phyloP scores from a whole-genome alignment of 495 filamentous ascomycete species.

The Penicillium herquei region DNA sequence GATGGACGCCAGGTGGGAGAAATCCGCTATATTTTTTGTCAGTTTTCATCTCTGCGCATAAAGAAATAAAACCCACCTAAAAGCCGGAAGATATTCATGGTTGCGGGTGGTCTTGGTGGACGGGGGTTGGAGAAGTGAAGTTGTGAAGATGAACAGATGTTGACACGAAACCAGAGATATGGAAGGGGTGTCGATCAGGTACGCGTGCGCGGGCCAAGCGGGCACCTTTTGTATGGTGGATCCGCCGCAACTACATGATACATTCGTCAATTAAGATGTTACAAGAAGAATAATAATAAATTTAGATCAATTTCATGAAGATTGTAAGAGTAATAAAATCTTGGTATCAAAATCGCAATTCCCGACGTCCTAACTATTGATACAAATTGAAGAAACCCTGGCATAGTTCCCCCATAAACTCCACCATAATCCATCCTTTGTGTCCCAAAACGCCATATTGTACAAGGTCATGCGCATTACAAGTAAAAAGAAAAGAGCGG shows the following conservation, averaged over 20 bases:
- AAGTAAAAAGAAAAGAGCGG: no score
- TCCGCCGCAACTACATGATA: neutral
- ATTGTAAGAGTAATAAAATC: no score
- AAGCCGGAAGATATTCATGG: constrained; percentile 89
- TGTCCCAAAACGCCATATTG: neutral
- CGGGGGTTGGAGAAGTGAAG: neutral
- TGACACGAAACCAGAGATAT: constrained; percentile 28
- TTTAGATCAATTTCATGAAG: no score
- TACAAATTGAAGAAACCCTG: no score
- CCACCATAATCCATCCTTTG: neutral
- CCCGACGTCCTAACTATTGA: no score
- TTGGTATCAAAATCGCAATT: no score
- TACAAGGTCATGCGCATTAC: neutral
- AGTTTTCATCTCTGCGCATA: constrained; percentile 4
- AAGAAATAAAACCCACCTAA: constrained; percentile 56
- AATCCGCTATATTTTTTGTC: constrained; percentile 61
- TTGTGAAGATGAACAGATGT: constrained; percentile 17
- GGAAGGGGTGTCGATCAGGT: constrained; percentile 30
- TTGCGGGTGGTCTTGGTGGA: constrained; percentile 6
- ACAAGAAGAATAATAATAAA: no score
- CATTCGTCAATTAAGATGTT: no score
- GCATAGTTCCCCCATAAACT: no score
- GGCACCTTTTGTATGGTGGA: neutral
- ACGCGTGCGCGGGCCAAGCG: constrained; percentile 15
- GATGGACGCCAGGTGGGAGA: constrained; percentile 93